Evolutionary conservation across 1,284 basidiomycete species (phyloP).

Genomic region (Thecaphora thlaspeos): DNA sequence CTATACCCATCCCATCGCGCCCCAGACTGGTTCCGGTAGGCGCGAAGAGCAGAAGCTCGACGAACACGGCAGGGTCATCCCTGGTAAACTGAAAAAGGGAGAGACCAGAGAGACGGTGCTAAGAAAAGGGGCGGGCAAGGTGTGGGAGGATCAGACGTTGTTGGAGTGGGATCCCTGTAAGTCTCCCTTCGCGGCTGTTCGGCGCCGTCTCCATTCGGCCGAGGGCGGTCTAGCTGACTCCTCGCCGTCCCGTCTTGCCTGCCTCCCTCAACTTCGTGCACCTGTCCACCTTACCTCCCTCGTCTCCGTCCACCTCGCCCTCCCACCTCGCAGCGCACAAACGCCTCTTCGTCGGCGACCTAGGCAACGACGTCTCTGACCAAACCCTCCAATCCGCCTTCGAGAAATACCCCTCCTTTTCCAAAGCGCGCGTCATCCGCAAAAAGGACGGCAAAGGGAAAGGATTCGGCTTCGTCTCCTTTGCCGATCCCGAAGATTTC

Average conservation of each 20-base stretch:
- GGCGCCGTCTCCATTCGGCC: too few relatives aligned
- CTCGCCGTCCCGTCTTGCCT: too few relatives aligned
- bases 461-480: slow-evolving; percentile 89
- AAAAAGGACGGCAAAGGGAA: slow-evolving; percentile 79
- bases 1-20: neutral
- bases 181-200: too few relatives aligned
- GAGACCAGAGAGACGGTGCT: slow-evolving; percentile 91
- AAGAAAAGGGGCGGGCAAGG: slow-evolving; percentile 87
- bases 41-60: slow-evolving; percentile 13
- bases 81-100: slow-evolving; percentile 67
- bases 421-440: slow-evolving; percentile 93
- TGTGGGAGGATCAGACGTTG: slow-evolving; percentile 96
- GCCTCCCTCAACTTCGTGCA: too few relatives aligned
- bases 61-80: slow-evolving; percentile 26
- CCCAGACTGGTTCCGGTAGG: slow-evolving; percentile 5
- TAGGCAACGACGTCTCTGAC: slow-evolving; percentile 97
- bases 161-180: slow-evolving; percentile 85
- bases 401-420: slow-evolving; percentile 81
- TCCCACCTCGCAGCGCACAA: slow-evolving; percentile 61
- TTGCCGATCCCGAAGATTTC: slow-evolving; percentile 98
- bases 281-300: too few relatives aligned
- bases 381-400: slow-evolving; percentile 89
- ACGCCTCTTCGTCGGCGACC: slow-evolving; percentile 72
- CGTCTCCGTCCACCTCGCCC: slow-evolving; percentile 51
- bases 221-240: neutral